Percentiles rank a stretch among this genome's conserved stretches.
phyloP scores from a whole-genome alignment of 2,329 filamentous ascomycete species.

The Lomentospora prolificans region DNA sequence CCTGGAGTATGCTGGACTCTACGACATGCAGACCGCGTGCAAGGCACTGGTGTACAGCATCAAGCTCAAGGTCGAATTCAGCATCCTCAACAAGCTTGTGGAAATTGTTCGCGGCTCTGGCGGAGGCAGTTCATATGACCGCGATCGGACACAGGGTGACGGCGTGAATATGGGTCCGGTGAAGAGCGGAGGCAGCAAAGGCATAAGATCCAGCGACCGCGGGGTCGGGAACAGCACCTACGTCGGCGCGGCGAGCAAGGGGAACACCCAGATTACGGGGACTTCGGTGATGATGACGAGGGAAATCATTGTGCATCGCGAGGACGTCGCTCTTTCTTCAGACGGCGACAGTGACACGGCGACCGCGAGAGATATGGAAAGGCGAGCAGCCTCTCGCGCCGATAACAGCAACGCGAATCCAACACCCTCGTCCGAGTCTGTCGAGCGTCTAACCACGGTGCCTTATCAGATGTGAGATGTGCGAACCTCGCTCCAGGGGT shows the following conservation, averaged over 20 bases:
- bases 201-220: background rate
- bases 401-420: background rate
- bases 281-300: background rate
- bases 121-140: background rate
- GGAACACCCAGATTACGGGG: background rate
- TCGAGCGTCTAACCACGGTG: background rate
- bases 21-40: slow-evolving; percentile 23
- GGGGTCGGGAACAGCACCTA: background rate
- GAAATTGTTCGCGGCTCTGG: slow-evolving; percentile 14
- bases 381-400: background rate
- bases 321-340: background rate
- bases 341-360: background rate
- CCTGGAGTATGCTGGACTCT: slow-evolving; percentile 23
- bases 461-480: no score
- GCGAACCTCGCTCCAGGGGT: no score
- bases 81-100: slow-evolving; percentile 24
- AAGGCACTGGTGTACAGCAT: slow-evolving; percentile 25
- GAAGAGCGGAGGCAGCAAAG: background rate
- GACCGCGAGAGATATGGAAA: background rate
- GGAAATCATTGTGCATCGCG: background rate
- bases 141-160: background rate
- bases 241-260: background rate
- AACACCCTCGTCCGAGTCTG: background rate
- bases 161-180: background rate
- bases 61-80: slow-evolving; percentile 27